Percentiles rank a stretch among this genome's conserved stretches.
These are phyloP conservation scores for Barnettozyma californica DNA, from an alignment of 805 yeast genomes.

Conservation along the genomic window DNA sequence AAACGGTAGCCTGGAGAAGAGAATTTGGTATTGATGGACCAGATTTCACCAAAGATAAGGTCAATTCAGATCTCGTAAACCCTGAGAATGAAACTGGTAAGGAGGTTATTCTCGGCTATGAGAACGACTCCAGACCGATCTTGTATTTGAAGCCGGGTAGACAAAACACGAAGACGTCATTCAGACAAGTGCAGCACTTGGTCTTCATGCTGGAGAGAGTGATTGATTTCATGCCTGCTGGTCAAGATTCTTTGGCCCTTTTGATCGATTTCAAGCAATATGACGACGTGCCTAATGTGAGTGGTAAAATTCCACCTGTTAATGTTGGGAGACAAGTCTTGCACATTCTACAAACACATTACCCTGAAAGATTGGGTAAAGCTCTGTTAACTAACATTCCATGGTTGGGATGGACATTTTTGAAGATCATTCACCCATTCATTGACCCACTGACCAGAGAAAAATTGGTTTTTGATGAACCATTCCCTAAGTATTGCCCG, in stretches of 20 bases:
- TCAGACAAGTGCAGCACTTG: slow-evolving; percentile 91
- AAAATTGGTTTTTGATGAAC: slow-evolving; percentile 87
- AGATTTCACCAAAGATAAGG: slow-evolving; percentile 35
- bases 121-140: slow-evolving; percentile 87
- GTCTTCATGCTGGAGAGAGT: slow-evolving; percentile 90
- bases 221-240: slow-evolving; percentile 92
- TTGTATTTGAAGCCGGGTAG: slow-evolving; percentile 89
- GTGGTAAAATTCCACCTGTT: slow-evolving; percentile 81
- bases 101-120: slow-evolving; percentile 86
- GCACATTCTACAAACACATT: slow-evolving; percentile 91
- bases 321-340: slow-evolving; percentile 87
- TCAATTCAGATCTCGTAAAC: slow-evolving; percentile 49
- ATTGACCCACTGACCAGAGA: slow-evolving; percentile 94
- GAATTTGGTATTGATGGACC: slow-evolving; percentile 70
- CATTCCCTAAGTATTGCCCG: slow-evolving; percentile 80
- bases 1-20: slow-evolving; percentile 88
- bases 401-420: slow-evolving; percentile 87
- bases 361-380: slow-evolving; percentile 94
- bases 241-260: slow-evolving; percentile 90
- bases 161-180: slow-evolving; percentile 88
- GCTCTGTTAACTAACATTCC: slow-evolving; percentile 92
- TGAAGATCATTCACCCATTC: slow-evolving; percentile 89
- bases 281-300: slow-evolving; percentile 39
- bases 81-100: slow-evolving; percentile 88
- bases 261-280: slow-evolving; percentile 88